These are phyloP conservation scores for Claviceps digitariae DNA, from an alignment of 2,329 filamentous ascomycete species.

Conservation along the genomic window DNA sequence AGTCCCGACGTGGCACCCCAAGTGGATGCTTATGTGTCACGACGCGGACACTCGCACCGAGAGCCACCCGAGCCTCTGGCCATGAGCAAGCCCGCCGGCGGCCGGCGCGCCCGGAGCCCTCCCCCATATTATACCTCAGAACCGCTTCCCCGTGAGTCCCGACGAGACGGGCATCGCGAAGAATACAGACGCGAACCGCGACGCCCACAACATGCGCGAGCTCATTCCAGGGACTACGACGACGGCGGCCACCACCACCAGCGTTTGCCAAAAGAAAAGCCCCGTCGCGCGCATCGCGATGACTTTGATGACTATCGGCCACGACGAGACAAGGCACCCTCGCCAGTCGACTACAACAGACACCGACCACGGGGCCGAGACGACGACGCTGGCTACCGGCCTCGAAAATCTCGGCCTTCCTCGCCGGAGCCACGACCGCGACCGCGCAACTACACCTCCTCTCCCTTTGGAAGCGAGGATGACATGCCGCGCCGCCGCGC, in stretches of 20 bases:
- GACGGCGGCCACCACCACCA: constrained; percentile 1
- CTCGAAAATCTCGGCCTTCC: background rate
- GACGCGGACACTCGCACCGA: constrained; percentile 6
- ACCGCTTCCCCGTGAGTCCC: constrained; percentile 3
- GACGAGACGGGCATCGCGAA: background rate
- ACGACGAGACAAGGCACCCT: constrained; percentile 9
- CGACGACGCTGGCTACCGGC: constrained; percentile 1
- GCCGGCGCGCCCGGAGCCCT: constrained; percentile 7
- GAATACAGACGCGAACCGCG: background rate
- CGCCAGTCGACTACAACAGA: constrained; percentile 8
- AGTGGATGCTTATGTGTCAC: constrained; percentile 6
- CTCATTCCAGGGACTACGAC: background rate
- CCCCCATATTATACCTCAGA: constrained; percentile 5
- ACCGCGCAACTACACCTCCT: constrained; percentile 1
- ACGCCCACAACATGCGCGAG: background rate
- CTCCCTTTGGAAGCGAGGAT: constrained; percentile 10
- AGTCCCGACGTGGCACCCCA: constrained; percentile 6
- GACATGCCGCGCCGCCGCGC: constrained; percentile 9
- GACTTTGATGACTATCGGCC: constrained; percentile 9
- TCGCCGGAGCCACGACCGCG: constrained; percentile 5
- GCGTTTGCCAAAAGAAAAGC: background rate
- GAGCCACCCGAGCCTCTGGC: constrained; percentile 3
- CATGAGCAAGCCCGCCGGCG: background rate
- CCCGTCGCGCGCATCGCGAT: constrained; percentile 3
- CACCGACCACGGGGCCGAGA: constrained; percentile 7